Conservation (phyloP, 768 basidiomycete species). For the Floccularia luteovirens region DNA sequence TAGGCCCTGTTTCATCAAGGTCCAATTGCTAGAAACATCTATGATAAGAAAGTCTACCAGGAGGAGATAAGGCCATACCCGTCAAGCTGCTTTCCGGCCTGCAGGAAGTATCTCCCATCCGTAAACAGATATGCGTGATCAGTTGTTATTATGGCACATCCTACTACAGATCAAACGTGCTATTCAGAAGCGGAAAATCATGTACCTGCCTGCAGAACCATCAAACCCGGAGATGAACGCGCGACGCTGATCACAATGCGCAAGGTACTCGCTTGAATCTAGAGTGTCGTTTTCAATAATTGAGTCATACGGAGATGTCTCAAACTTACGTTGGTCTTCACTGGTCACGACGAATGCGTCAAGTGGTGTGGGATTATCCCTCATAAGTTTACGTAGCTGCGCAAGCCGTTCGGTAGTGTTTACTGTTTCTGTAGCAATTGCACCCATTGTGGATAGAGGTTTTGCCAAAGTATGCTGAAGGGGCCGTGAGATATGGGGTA, state of each 20-base stretch:
- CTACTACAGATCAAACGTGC: constrained; percentile 19
- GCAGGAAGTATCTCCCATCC: constrained; percentile 92
- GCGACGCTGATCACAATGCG: constrained; percentile 76
- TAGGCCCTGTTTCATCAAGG: constrained; percentile 85
- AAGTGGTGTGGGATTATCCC: constrained; percentile 33
- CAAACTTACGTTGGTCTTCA: constrained; percentile 81
- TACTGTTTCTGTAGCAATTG: constrained; percentile 34
- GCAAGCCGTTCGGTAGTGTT: constrained; percentile 58
- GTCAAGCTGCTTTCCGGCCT: constrained; percentile 88
- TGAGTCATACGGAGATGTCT: background rate
- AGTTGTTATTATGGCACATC: constrained; percentile 69
- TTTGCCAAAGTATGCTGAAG: background rate
- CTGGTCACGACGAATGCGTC: constrained; percentile 80
- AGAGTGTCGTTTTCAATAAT: constrained; percentile 4
- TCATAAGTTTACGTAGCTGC: constrained; percentile 66
- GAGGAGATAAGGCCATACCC: constrained; percentile 34
- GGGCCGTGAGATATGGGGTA: background rate
- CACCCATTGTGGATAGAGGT: constrained; percentile 23
- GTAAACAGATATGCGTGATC: constrained; percentile 82
- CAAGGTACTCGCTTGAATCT: constrained; percentile 90
- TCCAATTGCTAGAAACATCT: constrained; percentile 70
- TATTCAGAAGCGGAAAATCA: background rate
- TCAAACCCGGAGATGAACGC: constrained; percentile 91
- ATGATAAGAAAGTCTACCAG: too few relatives aligned
- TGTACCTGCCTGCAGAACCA: constrained; percentile 75